These are phyloP conservation scores for Lactarius quietus DNA, from an alignment of 768 basidiomycete species.

Conservation along the genomic window DNA sequence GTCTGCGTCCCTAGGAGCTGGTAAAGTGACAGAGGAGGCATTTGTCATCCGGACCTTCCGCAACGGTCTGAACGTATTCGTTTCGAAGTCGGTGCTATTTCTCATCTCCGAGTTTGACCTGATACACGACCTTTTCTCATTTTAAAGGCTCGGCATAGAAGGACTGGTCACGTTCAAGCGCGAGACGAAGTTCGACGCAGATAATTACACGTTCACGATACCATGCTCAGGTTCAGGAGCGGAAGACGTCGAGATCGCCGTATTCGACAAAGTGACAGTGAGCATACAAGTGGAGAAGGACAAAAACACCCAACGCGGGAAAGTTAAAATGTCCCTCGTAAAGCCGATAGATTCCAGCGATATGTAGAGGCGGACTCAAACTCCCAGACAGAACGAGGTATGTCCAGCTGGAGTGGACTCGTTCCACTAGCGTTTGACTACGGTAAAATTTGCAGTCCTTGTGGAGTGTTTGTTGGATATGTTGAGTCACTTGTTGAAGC, in stretches of 20 bases:
- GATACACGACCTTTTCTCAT: neutral
- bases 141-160: slow-evolving; percentile 80
- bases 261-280: slow-evolving; percentile 94
- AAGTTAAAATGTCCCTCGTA: slow-evolving; percentile 79
- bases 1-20: slow-evolving; percentile 29
- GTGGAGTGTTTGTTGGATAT: no score
- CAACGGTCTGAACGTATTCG: slow-evolving; percentile 96
- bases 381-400: neutral
- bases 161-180: slow-evolving; percentile 93
- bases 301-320: slow-evolving; percentile 85
- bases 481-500: no score
- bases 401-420: no score
- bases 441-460: no score
- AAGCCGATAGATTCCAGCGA: slow-evolving; percentile 56
- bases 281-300: slow-evolving; percentile 92
- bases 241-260: slow-evolving; percentile 60
- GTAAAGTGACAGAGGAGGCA: slow-evolving; percentile 69
- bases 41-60: slow-evolving; percentile 92
- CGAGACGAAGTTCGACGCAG: slow-evolving; percentile 85
- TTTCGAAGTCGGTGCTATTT: slow-evolving; percentile 67
- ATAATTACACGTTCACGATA: slow-evolving; percentile 80
- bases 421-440: neutral
- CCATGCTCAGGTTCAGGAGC: slow-evolving; percentile 39
- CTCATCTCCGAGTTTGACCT: neutral
- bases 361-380: slow-evolving; percentile 32